Evolutionary conservation across 1,139 yeast species (phyloP).

Genomic region (Candida frijolesensis): DNA sequence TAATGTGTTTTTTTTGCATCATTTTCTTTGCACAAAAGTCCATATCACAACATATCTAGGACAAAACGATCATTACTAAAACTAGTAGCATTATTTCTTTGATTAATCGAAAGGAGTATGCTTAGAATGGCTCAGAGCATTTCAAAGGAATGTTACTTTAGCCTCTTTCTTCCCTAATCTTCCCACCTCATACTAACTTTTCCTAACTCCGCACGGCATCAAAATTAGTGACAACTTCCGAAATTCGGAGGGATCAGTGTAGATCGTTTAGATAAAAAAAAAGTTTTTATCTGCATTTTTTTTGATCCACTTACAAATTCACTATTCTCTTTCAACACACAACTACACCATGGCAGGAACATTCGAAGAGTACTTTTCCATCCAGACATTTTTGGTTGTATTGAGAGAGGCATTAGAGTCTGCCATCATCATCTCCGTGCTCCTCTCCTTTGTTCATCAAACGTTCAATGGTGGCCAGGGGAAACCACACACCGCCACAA

Average conservation of each 20-base stretch:
- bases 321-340: neutral
- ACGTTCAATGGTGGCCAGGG: conserved; percentile 25
- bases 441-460: conserved; percentile 78
- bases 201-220: too few species aligned
- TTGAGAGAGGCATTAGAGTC: conserved; percentile 87
- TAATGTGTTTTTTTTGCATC: too few species aligned
- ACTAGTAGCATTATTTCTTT: too few species aligned
- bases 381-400: conserved; percentile 84
- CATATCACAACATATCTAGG: too few species aligned
- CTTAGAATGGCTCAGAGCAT: too few species aligned
- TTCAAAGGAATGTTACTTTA: too few species aligned
- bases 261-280: conserved; percentile 13
- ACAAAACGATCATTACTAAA: too few species aligned
- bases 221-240: too few species aligned
- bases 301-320: neutral
- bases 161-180: too few species aligned
- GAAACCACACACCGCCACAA: neutral
- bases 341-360: conserved; percentile 13
- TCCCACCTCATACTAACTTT: too few species aligned
- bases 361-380: conserved; percentile 59
- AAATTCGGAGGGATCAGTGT: neutral
- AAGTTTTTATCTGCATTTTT: conserved; percentile 22
- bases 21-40: too few species aligned
- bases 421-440: conserved; percentile 82
- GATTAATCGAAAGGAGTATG: too few species aligned